Conservation (phyloP, 176 grass and related monocot genomes). For the Cocos nucifera region DNA sequence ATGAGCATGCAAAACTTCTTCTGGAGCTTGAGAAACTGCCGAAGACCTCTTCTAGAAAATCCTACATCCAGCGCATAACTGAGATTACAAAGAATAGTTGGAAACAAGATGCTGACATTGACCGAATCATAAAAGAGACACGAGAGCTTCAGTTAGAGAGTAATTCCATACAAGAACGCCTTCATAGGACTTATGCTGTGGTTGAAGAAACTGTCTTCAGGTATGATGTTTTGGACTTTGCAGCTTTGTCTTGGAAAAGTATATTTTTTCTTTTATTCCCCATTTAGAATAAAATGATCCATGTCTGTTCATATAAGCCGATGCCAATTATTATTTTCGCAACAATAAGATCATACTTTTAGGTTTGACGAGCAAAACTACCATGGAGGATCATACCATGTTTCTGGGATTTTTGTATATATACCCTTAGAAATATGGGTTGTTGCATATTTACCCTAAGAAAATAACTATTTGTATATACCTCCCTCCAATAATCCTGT, state of each 20-base stretch:
- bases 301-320: too few relatives aligned
- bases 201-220: constrained; percentile 22
- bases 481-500: too few relatives aligned
- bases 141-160: not conserved
- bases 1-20: not conserved
- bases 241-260: not conserved
- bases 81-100: constrained; percentile 15
- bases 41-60: constrained; percentile 9
- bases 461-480: too few relatives aligned
- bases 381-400: too few relatives aligned
- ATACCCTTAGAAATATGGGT: too few relatives aligned
- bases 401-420: too few relatives aligned
- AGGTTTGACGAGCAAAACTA: too few relatives aligned
- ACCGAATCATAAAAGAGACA: not conserved
- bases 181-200: constrained; percentile 21
- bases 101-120: constrained; percentile 15
- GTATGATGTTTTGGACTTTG: not conserved
- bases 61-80: constrained; percentile 11
- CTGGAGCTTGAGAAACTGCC: constrained; percentile 4
- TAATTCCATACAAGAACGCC: constrained; percentile 9
- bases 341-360: too few relatives aligned
- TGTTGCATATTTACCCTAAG: too few relatives aligned
- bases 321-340: too few relatives aligned
- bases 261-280: not conserved
- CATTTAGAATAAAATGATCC: too few relatives aligned